phyloP scores from a whole-genome alignment of 176 grass and related monocot genomes.

The Echinochloa phyllopogon region DNA sequence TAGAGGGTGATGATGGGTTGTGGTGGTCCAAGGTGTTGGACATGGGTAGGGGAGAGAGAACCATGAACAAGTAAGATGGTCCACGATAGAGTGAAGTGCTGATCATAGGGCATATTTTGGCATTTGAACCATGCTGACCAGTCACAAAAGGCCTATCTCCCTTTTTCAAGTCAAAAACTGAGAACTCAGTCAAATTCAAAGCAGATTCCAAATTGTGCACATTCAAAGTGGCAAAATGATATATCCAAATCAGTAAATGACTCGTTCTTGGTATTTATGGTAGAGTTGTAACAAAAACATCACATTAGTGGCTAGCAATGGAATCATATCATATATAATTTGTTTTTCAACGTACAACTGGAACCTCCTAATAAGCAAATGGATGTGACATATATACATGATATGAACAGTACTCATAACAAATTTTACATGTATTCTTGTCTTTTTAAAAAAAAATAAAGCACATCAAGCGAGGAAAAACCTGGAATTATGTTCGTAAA shows the following conservation, averaged over 20 bases:
- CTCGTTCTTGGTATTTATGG: constrained; percentile 19
- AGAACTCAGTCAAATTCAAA: background rate
- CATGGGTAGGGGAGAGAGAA: background rate
- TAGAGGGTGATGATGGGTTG: background rate
- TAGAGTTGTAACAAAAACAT: constrained; percentile 16
- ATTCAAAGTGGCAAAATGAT: background rate
- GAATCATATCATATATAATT: constrained; percentile 13
- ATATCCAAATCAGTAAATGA: background rate
- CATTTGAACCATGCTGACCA: background rate
- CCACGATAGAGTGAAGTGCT: background rate
- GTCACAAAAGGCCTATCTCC: background rate
- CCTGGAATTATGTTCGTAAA: constrained; percentile 92
- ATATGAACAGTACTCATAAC: constrained; percentile 11
- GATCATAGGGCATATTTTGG: background rate
- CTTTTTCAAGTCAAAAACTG: background rate
- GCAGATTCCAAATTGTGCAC: background rate
- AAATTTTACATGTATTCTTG: background rate
- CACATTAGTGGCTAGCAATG: background rate
- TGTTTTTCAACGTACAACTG: constrained; percentile 18
- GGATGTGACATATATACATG: background rate
- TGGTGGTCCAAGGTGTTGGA: background rate
- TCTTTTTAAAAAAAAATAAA: constrained; percentile 37
- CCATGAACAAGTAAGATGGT: background rate
- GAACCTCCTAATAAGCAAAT: background rate
- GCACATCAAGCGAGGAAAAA: constrained; percentile 49